Evolutionary conservation across 1,284 basidiomycete species (phyloP).

Genomic region (Rhodofomes roseus): DNA sequence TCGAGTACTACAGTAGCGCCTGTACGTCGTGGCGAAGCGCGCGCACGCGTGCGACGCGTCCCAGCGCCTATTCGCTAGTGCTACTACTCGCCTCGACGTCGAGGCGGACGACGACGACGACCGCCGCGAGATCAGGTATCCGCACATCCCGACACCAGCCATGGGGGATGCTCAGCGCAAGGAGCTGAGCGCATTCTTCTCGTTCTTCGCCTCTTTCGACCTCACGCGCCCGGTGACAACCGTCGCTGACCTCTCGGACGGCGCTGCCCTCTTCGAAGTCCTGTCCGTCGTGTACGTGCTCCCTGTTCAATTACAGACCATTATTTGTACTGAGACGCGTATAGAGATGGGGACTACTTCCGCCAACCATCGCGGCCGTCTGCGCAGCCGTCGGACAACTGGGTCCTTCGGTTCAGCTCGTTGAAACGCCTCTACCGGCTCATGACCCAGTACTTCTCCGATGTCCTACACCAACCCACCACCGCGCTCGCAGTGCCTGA

Average conservation of each 20-base stretch:
- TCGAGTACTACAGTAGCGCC: too few relatives aligned
- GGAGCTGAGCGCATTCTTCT: conserved; percentile 73
- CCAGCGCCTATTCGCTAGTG: neutral
- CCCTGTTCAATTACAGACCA: neutral
- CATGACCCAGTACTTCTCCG: conserved; percentile 84
- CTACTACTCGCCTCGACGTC: neutral
- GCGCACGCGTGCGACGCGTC: neutral
- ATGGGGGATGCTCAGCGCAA: conserved; percentile 46
- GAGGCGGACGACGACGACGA: neutral
- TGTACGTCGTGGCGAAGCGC: neutral
- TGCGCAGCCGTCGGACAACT: conserved; percentile 73
- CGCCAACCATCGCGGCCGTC: conserved; percentile 53
- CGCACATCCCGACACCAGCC: neutral
- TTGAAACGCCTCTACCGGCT: conserved; percentile 84
- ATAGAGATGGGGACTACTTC: conserved; percentile 79
- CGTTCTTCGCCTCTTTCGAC: conserved; percentile 73
- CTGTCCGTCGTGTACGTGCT: conserved; percentile 60
- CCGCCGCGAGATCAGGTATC: neutral
- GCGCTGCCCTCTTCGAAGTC: conserved; percentile 67
- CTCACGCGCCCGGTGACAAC: conserved; percentile 58
- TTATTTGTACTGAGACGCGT: too few relatives aligned
- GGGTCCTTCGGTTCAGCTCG: conserved; percentile 83
- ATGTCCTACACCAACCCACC: conserved; percentile 74
- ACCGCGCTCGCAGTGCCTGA: conserved; percentile 74
- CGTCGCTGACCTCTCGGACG: conserved; percentile 70